A percentile compares a stretch with the other conserved stretches of the same genome.
These are phyloP conservation scores for Osmanthus fragrans DNA, from an alignment of 257 asterid species.

Conservation along the genomic window DNA sequence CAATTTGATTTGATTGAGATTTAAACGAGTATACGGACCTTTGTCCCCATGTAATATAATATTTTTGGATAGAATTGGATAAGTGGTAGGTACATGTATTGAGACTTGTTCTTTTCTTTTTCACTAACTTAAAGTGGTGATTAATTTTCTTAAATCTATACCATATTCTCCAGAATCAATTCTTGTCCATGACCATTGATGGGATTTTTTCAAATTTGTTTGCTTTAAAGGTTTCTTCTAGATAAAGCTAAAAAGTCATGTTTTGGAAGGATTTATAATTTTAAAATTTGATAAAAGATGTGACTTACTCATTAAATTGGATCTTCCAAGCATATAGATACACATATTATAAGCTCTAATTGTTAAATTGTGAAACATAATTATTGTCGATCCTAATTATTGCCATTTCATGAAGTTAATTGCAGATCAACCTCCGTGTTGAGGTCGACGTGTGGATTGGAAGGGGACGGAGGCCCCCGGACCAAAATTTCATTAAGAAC, in stretches of 20 bases:
- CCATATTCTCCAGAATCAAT: constrained; percentile 22
- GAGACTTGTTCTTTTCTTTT: constrained; percentile 11
- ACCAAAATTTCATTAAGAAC: too few species aligned
- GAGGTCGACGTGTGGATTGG: too few species aligned
- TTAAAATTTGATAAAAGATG: not conserved
- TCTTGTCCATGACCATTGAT: not conserved
- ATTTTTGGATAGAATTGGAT: constrained; percentile 25
- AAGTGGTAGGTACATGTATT: constrained; percentile 14
- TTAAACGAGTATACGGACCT: too few species aligned
- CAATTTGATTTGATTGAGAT: too few species aligned
- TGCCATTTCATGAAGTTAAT: too few species aligned
- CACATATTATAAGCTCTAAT: not conserved
- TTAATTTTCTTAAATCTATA: constrained; percentile 2
- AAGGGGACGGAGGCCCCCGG: too few species aligned
- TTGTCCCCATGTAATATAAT: not conserved
- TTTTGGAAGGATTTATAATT: not conserved
- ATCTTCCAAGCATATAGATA: not conserved
- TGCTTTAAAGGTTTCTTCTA: not conserved
- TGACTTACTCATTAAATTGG: not conserved
- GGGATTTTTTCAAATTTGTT: not conserved
- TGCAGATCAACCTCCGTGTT: too few species aligned
- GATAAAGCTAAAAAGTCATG: constrained; percentile 6
- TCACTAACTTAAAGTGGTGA: not conserved
- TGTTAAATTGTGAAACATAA: too few species aligned
- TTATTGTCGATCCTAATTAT: too few species aligned